phyloP scores from a whole-genome alignment of 2,329 filamentous ascomycete species.

The Pestalotiopsis sp. region DNA sequence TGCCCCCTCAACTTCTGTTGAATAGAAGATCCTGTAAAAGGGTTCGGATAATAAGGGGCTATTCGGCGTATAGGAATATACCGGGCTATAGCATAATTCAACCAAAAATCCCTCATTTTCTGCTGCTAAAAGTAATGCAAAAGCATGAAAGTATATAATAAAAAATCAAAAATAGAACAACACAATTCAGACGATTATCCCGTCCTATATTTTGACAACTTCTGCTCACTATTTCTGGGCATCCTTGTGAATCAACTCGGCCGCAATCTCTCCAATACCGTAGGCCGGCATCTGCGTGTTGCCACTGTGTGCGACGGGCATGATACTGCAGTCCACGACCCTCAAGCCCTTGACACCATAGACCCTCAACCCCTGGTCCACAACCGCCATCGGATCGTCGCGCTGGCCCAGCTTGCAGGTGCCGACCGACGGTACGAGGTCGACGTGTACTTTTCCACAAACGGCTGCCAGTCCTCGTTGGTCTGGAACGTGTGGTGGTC shows the following conservation, averaged over 20 bases:
- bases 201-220: background rate
- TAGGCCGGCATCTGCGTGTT: background rate
- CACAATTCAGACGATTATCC: too few species aligned
- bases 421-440: background rate
- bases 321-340: background rate
- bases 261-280: background rate
- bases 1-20: too few species aligned
- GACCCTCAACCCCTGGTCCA: background rate
- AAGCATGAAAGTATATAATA: too few species aligned
- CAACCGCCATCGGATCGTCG: background rate
- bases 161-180: too few species aligned
- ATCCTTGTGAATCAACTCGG: background rate
- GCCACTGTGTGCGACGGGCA: background rate
- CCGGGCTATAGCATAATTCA: too few species aligned
- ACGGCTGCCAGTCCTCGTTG: background rate
- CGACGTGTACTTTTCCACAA: background rate
- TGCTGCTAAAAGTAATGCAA: too few species aligned
- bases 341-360: background rate
- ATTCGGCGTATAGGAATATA: too few species aligned
- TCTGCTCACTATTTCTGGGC: background rate
- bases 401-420: background rate
- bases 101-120: too few species aligned
- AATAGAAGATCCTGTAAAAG: too few species aligned
- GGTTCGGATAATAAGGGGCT: too few species aligned
- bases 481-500: background rate